Conservation (phyloP, 2,329 filamentous ascomycete species). For the Verticillium tricorpus region DNA sequence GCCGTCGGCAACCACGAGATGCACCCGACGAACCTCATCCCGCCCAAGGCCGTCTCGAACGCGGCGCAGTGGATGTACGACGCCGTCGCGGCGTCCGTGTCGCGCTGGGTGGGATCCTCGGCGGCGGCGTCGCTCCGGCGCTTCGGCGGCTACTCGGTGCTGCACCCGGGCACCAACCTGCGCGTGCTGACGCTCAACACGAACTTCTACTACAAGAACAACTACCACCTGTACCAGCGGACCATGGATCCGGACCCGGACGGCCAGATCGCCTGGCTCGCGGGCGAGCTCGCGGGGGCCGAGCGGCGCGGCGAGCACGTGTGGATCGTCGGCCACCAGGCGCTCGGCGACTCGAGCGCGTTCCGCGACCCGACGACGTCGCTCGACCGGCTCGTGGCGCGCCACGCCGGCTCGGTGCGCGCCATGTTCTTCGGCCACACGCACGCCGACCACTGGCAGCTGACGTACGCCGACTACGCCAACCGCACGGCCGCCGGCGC, state of each 20-base stretch:
- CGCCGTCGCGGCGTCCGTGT: conserved; percentile 40
- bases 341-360: conserved; percentile 43
- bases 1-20: conserved; percentile 55
- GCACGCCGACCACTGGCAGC: conserved; percentile 51
- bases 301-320: conserved; percentile 48
- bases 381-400: conserved; percentile 47
- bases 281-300: conserved; percentile 46
- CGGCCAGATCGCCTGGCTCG: conserved; percentile 49
- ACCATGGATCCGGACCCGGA: conserved; percentile 46
- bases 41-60: conserved; percentile 28
- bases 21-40: conserved; percentile 47
- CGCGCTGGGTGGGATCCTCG: conserved; percentile 35
- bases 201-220: conserved; percentile 54
- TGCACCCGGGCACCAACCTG: conserved; percentile 39
- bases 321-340: conserved; percentile 55
- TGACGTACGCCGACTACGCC: conserved; percentile 47
- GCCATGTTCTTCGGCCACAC: conserved; percentile 56
- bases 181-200: conserved; percentile 57
- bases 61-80: conserved; percentile 50
- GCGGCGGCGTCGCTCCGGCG: neutral
- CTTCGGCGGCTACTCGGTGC: conserved; percentile 46
- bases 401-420: conserved; percentile 49
- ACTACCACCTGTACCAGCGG: conserved; percentile 51
- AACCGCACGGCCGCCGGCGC: conserved; percentile 37
- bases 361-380: conserved; percentile 49